These are phyloP conservation scores for Cutaneotrichosporon cutaneum DNA, from an alignment of 1,284 basidiomycete genomes.

Conservation along the genomic window DNA sequence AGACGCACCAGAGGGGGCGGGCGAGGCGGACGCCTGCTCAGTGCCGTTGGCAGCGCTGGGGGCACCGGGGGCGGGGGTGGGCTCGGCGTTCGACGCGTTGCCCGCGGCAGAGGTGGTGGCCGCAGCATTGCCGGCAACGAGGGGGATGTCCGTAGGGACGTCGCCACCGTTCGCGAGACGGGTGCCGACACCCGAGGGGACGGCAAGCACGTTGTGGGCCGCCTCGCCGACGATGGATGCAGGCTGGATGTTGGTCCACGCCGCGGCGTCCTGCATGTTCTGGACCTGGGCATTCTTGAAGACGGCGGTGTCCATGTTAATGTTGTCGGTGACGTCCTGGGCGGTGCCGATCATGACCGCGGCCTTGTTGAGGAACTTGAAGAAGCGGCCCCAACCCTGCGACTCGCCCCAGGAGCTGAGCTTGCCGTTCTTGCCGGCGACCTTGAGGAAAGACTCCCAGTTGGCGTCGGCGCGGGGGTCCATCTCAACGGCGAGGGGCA, in stretches of 20 bases:
- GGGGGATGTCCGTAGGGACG: not conserved
- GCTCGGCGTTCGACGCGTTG: no score
- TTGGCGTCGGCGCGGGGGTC: not conserved
- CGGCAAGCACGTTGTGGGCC: not conserved
- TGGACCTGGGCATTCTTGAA: not conserved
- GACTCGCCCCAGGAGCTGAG: not conserved
- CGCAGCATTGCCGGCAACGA: not conserved
- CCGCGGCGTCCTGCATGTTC: not conserved
- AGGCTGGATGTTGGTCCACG: not conserved
- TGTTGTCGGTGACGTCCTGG: conserved; percentile 8
- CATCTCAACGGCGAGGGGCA: conserved; percentile 5
- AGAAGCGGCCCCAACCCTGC: not conserved
- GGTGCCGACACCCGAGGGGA: not conserved
- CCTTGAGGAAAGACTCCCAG: not conserved
- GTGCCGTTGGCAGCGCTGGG: not conserved
- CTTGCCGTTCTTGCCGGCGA: not conserved
- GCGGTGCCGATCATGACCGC: not conserved
- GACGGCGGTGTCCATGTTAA: conserved; percentile 1
- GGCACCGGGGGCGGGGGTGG: no score
- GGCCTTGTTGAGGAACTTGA: not conserved
- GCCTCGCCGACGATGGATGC: not conserved
- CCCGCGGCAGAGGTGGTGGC: not conserved
- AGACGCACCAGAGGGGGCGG: not conserved
- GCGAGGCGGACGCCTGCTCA: not conserved
- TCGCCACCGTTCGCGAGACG: not conserved